Conservation (phyloP, 345 rosid species). For the Laguncularia racemosa region DNA sequence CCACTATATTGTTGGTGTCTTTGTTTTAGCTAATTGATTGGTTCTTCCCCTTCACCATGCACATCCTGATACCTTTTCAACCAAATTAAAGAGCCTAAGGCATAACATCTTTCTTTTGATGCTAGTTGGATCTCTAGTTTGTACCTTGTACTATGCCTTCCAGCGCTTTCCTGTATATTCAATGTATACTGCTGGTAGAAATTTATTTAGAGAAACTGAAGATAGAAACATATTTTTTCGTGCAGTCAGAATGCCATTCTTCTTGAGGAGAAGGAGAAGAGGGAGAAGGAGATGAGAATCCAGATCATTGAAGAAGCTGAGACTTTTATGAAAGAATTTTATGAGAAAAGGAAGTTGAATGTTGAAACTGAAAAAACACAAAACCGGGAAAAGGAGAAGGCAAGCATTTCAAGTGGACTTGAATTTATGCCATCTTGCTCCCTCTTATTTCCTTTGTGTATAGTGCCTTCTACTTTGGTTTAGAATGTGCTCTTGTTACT, state of each 20-base stretch:
- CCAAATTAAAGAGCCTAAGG: no score
- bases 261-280: slow-evolving; percentile 68
- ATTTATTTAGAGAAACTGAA: background rate
- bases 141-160: no score
- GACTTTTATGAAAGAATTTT: slow-evolving; percentile 42
- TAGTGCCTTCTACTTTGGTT: no score
- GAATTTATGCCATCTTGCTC: background rate
- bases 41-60: no score
- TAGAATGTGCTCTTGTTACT: background rate
- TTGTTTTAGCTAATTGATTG: no score
- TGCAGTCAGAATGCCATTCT: slow-evolving; percentile 55
- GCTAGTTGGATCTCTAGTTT: no score
- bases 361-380: slow-evolving; percentile 49
- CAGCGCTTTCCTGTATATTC: background rate
- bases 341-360: slow-evolving; percentile 53
- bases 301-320: slow-evolving; percentile 62
- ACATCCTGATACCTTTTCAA: no score
- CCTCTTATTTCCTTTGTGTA: background rate
- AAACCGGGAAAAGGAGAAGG: slow-evolving; percentile 75
- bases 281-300: slow-evolving; percentile 58
- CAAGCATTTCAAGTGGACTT: slow-evolving; percentile 1
- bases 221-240: background rate
- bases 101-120: no score
- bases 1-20: no score
- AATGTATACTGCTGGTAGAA: background rate